Base-by-base conservation (phyloP, 2,329 filamentous ascomycete species). In the Lasiodiplodia theobromae region DNA sequence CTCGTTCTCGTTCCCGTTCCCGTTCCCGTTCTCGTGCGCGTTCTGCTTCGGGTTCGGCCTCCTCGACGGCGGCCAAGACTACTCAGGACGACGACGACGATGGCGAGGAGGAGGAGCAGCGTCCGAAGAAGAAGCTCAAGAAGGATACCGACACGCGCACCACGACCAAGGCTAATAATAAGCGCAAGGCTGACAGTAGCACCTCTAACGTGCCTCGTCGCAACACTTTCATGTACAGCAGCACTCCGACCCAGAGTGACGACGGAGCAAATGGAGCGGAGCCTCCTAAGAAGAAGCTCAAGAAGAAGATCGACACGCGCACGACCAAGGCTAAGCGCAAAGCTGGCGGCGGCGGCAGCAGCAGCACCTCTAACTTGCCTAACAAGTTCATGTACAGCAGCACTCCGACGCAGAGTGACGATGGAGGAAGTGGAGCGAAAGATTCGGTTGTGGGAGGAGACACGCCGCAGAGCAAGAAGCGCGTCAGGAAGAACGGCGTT, bases 251-350 rank as follows among this genome's bases (percentile, higher is more conserved):
- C 14, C 21, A 53, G 6, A 47, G 44, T 2, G 44, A 47, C 44
- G 28, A 28, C 28, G 31, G 8, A 34, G 8, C 2, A 10, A 34
- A 10, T 34, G 28, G 28, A 28, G 28, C 28, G 5, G 28, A 28
- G 28, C 51, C 23, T 53, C 23, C 51, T 23, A 28, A 53, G 23
- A 53, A 34, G 51, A 53, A 57, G 54, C 54, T 57, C 54, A 38
- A 37, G 31, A 57, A 21, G 54, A 37, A 4, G 54, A 14, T 40
- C 31, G 54, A 57, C 54, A 38, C 54, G n/a, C 54, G 54, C 54
- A 57, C 31, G 5, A 34, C 54, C 1, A 18, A n/a, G n/a, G 7
- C 37, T 12, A 57, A 57, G 54, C 54, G 54, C 18, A 38, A 56
- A 28, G 53, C 16, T 16, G 2, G 4, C 52, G 5, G 21, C n/a